These are phyloP conservation scores for Xylariaceae sp. DNA, from an alignment of 2,329 filamentous ascomycete species.

Conservation along the genomic window DNA sequence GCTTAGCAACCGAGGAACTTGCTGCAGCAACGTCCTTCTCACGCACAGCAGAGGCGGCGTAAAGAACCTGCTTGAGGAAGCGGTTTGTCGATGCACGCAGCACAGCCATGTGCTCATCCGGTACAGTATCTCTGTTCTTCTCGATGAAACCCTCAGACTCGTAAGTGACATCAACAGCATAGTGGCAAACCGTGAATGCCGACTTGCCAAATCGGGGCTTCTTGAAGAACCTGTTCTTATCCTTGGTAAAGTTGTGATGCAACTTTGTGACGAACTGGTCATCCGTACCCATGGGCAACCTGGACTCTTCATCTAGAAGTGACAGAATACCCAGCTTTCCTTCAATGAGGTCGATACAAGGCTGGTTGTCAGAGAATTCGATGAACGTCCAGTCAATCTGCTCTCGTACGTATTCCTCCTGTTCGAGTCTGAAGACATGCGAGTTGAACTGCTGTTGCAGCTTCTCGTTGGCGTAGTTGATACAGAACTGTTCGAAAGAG, in stretches of 20 bases:
- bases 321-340: slow-evolving; percentile 91
- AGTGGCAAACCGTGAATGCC: slow-evolving; percentile 96
- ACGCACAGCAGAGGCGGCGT: slow-evolving; percentile 77
- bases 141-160: slow-evolving; percentile 99
- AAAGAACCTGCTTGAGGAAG: slow-evolving; percentile 79
- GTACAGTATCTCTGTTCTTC: slow-evolving; percentile 98
- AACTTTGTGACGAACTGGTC: slow-evolving; percentile 96
- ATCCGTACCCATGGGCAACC: slow-evolving; percentile 93
- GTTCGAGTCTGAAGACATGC: slow-evolving; percentile 97
- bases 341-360: slow-evolving; percentile 97
- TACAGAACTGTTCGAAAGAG: slow-evolving; percentile 99
- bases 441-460: slow-evolving; percentile 98
- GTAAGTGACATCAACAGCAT: slow-evolving; percentile 95
- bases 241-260: slow-evolving; percentile 82
- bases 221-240: slow-evolving; percentile 97
- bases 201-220: slow-evolving; percentile 98
- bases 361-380: slow-evolving; percentile 98
- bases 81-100: slow-evolving; percentile 76
- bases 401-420: slow-evolving; percentile 94
- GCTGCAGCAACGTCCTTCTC: slow-evolving; percentile 75
- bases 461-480: slow-evolving; percentile 99
- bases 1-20: slow-evolving; percentile 67
- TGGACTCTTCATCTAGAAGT: slow-evolving; percentile 90
- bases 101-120: slow-evolving; percentile 95
- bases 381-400: slow-evolving; percentile 99